Base-by-base conservation (phyloP, 495 filamentous ascomycete species). In the Usnea hakonensis region DNA sequence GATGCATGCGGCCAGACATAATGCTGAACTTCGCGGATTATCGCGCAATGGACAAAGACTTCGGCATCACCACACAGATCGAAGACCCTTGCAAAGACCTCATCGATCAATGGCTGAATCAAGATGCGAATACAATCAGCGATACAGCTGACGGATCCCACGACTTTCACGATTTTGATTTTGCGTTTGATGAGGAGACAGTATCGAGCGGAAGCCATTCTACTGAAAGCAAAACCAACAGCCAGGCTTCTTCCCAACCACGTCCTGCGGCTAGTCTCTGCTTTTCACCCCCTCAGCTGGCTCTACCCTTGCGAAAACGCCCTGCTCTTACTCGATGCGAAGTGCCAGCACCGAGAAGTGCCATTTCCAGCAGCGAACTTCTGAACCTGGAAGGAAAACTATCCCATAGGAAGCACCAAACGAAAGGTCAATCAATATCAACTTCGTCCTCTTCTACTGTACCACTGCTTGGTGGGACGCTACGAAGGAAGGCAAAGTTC, bases 71-170 rank as follows among this genome's bases (percentile, higher is more conserved):
- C 68, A 72, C 76, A 61, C 77, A 80, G 70, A 76, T 75, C 46
- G 78, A 81, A 64, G 76, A 82, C 67, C 78, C 77, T 26, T 78
- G 76, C 72, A 78, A 77, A 71, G 76, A 79, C 67, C 66, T 81
- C 65, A 80, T 81, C 71, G 78, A 76, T 67, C 77, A 81, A 71
- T 79, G 76, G 67, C 75, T 81, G 71, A 77, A 79, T 62, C 73
- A 77, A 69, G 79, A 82, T 55, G 70, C 72, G 52, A 69, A 72
- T n/a, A 71, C 66, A 48, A 67, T 70, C 58, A 54, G 56, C 57
- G 48, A 61, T 32, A 61, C n/a, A 21, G 21, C 50, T 62, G 73
- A 75, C 70, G 77, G 79, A 58, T 64, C 70, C 55, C 75, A 79
- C 66, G 71, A 67, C 63, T 73, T 75, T 70, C 77, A 77, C 70